Base-by-base conservation (phyloP, 192 early-diverging fungal genomes). In the Anaeromyces robustus region DNA sequence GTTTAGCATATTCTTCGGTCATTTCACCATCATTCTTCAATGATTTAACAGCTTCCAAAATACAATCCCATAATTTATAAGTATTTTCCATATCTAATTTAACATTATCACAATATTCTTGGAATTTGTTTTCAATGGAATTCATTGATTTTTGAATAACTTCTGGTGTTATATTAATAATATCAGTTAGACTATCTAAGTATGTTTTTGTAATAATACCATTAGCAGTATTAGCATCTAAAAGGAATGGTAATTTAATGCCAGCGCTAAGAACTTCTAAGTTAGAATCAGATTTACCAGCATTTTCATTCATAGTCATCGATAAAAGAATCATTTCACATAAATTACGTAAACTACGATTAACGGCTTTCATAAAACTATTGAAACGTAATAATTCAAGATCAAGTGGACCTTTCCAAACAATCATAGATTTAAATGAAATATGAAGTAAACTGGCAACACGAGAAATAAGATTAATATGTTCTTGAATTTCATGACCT, bases 381-480 rank as follows among this genome's bases (percentile, higher is more conserved):
- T 89, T 90, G 85, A 94, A 94, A 19, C 88, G 91, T 31, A 95
- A 85, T 43, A 94, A 81, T 79, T 95, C 93, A 32, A 92, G 88
- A 85, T 85, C 92, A 78, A 92, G 86, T 12, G 89, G 88, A 17
- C 87, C 94, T 80, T 68, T 68, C 52, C 52, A 68, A 9, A 68
- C 52, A 2, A 68, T 9, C 52, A 68, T 68, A n/a, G 81, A n/a
- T 80, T 91, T 91, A 77, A 90, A 89, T 26, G 85, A 83, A 77
- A 86, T 86, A 18, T 89, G 84, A 37, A 92, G 43, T 77, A 92
- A 82, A 77, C 88, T 87, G 2, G 89, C 30, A 1, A 87, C 83
- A 68, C 90, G 85, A 26, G 92, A 84, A 39, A 92, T 83, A 17
- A 92, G 83, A 77, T 52, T 86, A 81, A 41, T 82, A 82, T 88